Evolutionary conservation across 108 stramenopile species (phyloP).

Genomic region (Asterionellopsis glacialis): DNA sequence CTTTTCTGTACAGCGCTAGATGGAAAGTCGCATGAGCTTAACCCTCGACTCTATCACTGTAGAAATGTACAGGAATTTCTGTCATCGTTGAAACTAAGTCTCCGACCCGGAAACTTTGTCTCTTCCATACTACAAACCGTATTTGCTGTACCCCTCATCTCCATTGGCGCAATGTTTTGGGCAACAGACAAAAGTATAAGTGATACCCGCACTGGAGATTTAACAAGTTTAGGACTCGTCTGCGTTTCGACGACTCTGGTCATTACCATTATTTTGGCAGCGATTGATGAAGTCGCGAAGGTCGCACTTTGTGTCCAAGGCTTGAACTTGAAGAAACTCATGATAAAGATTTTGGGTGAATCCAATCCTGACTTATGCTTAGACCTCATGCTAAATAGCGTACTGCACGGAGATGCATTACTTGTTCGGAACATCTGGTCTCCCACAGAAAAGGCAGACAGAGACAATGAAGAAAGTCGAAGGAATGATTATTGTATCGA

Average conservation of each 20-base stretch:
- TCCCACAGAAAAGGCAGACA: background rate
- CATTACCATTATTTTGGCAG: background rate
- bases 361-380: conserved; percentile 18
- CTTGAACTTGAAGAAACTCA: conserved; percentile 14
- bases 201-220: conserved; percentile 1
- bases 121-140: background rate
- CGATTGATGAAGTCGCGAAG: conserved; percentile 19
- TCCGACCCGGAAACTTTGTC: background rate
- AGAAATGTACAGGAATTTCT: too few relatives aligned
- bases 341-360: conserved; percentile 22
- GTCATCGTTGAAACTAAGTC: too few relatives aligned
- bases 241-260: background rate
- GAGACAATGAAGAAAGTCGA: conserved; percentile 21
- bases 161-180: too few relatives aligned
- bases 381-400: conserved; percentile 20
- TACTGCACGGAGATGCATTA: conserved; percentile 17
- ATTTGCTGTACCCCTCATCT: background rate
- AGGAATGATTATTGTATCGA: conserved; percentile 12
- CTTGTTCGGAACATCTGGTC: conserved; percentile 5
- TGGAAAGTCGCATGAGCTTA: conserved; percentile 26
- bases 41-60: conserved; percentile 15
- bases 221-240: background rate
- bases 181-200: too few relatives aligned
- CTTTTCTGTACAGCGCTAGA: conserved; percentile 15
- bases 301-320: conserved; percentile 15